Conservation (phyloP, 2,329 filamentous ascomycete genomes). For the Aureobasidium sp. region DNA sequence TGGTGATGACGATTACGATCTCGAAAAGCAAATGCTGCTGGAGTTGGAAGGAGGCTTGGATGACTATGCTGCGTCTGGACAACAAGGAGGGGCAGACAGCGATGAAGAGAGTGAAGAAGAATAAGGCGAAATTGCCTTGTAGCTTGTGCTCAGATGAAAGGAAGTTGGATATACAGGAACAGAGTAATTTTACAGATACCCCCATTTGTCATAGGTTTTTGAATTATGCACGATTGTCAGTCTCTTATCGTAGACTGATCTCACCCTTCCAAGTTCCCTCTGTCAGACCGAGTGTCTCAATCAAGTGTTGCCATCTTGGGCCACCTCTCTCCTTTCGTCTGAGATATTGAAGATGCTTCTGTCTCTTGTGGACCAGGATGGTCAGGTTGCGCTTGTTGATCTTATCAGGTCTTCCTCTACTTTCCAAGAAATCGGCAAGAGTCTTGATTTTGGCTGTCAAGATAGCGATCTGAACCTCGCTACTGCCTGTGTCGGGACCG, state of each 20-base stretch:
- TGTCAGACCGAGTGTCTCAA: slow-evolving; percentile 75
- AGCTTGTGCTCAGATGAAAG: not conserved
- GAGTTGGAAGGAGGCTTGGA: slow-evolving; percentile 29
- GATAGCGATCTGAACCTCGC: slow-evolving; percentile 96
- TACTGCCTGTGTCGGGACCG: slow-evolving; percentile 89
- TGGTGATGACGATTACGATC: slow-evolving; percentile 31
- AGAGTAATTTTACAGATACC: slow-evolving; percentile 11
- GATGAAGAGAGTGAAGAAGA: slow-evolving; percentile 40
- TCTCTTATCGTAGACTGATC: slow-evolving; percentile 56
- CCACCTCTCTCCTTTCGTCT: slow-evolving; percentile 84
- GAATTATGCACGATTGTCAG: not conserved
- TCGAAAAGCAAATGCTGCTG: slow-evolving; percentile 35
- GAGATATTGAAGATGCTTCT: slow-evolving; percentile 83
- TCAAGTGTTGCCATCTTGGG: slow-evolving; percentile 77
- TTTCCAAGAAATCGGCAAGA: slow-evolving; percentile 62
- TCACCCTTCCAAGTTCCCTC: slow-evolving; percentile 86
- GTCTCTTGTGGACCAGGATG: slow-evolving; percentile 75
- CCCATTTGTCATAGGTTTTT: not conserved
- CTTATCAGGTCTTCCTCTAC: slow-evolving; percentile 74
- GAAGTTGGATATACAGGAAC: slow-evolving; percentile 5
- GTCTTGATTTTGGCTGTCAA: slow-evolving; percentile 88
- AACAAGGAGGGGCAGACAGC: slow-evolving; percentile 17
- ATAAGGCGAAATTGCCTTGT: not conserved
- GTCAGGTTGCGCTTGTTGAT: slow-evolving; percentile 87
- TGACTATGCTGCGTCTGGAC: slow-evolving; percentile 17